Conservation (phyloP, 345 rosid genomes). For the Kernera saxatilis region DNA sequence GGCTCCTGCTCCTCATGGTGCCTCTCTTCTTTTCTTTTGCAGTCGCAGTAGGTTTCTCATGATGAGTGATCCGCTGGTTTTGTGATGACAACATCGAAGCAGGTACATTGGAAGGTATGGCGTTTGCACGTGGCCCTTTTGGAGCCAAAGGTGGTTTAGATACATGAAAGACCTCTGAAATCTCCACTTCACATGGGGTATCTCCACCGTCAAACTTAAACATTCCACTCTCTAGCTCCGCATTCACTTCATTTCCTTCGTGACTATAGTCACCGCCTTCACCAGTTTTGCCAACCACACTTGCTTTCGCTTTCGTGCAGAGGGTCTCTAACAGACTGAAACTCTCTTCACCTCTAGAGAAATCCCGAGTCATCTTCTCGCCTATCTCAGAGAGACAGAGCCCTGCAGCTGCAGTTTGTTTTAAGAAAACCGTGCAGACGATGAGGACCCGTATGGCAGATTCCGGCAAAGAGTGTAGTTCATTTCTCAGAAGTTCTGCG, state of each 20-base stretch:
- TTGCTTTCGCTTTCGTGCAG: conserved; percentile 52
- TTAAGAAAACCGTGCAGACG: conserved; percentile 69
- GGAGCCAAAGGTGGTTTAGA: conserved; percentile 38
- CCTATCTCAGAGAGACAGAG: conserved; percentile 80
- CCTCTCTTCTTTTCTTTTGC: conserved; percentile 9
- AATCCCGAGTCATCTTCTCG: conserved; percentile 66
- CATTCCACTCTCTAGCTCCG: conserved; percentile 25
- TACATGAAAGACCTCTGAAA: conserved; percentile 6
- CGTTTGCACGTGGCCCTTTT: conserved; percentile 25
- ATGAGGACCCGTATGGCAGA: conserved; percentile 58
- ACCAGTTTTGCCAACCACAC: neutral
- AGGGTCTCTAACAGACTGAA: conserved; percentile 54
- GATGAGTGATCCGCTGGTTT: conserved; percentile 13
- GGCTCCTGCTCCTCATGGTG: conserved; percentile 41
- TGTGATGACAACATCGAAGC: conserved; percentile 23
- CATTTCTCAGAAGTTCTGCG: conserved; percentile 51
- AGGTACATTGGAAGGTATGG: conserved; percentile 31
- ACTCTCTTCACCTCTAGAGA: conserved; percentile 43
- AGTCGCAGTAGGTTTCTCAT: conserved; percentile 6
- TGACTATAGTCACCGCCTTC: neutral
- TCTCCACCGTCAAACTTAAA: conserved; percentile 40
- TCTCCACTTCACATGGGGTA: conserved; percentile 14
- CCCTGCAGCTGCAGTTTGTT: conserved; percentile 56
- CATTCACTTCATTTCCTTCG: conserved; percentile 22
- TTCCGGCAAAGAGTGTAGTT: conserved; percentile 56